phyloP scores from a whole-genome alignment of 805 yeast genomes.

The Pichia deserticola region DNA sequence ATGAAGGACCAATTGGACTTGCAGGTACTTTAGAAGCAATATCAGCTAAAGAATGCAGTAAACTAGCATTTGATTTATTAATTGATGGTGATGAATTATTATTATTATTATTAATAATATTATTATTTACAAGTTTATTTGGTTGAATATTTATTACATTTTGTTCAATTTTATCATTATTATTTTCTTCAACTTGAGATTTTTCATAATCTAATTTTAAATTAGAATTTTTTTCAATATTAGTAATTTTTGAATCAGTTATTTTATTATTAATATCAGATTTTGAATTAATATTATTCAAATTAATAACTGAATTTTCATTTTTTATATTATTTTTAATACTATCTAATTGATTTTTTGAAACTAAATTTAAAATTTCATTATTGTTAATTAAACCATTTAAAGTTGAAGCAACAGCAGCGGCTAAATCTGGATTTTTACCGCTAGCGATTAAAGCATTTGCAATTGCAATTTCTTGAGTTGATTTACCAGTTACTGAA shows the following conservation, averaged over 20 bases:
- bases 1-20: constrained; percentile 6
- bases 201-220: too few species aligned
- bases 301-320: too few species aligned
- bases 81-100: neutral
- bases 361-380: constrained; percentile 10
- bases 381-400: constrained; percentile 17
- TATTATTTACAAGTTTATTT: neutral
- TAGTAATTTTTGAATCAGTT: too few species aligned
- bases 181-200: neutral
- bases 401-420: constrained; percentile 22
- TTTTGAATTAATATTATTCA: too few species aligned
- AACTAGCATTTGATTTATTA: neutral
- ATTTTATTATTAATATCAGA: neutral
- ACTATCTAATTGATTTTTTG: neutral
- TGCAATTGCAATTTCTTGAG: constrained; percentile 43
- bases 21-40: constrained; percentile 17
- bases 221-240: too few species aligned
- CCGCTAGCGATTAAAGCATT: constrained; percentile 44
- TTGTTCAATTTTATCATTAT: constrained; percentile 4
- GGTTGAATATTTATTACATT: neutral
- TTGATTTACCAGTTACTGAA: constrained; percentile 48
- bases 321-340: neutral
- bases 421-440: constrained; percentile 37
- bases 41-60: constrained; percentile 15
- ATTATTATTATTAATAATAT: neutral